phyloP scores from a whole-genome alignment of 2,329 filamentous ascomycete genomes.

The Daldinia eschscholtzii region DNA sequence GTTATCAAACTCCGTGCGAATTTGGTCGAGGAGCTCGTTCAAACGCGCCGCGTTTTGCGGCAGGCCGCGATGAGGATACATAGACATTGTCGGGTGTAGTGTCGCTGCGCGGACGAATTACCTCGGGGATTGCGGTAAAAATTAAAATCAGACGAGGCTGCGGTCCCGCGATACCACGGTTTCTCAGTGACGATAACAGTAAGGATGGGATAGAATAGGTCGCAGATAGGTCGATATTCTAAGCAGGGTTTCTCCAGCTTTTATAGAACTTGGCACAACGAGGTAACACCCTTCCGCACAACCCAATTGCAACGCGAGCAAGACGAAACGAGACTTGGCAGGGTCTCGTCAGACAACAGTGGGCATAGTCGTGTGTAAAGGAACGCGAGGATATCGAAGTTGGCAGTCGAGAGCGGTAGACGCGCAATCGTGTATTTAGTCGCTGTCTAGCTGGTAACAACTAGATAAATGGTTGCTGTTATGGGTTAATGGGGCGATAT shows the following conservation, averaged over 20 bases:
- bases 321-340: conserved; percentile 40
- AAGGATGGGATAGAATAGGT: conserved; percentile 3
- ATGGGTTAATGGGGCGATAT: conserved; percentile 18
- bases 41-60: conserved; percentile 74
- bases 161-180: conserved; percentile 22
- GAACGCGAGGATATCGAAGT: conserved; percentile 20
- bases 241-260: conserved; percentile 11
- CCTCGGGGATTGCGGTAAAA: conserved; percentile 12
- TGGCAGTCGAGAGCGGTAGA: neutral
- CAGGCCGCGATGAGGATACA: conserved; percentile 94
- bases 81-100: conserved; percentile 65
- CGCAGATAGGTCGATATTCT: conserved; percentile 18
- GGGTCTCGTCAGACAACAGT: conserved; percentile 47
- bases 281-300: conserved; percentile 33
- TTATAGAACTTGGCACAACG: conserved; percentile 18
- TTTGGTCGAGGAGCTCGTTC: conserved; percentile 90
- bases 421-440: conserved; percentile 29
- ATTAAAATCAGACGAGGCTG: conserved; percentile 13
- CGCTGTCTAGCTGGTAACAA: conserved; percentile 13
- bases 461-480: conserved; percentile 17
- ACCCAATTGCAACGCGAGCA: conserved; percentile 33
- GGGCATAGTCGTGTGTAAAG: conserved; percentile 44
- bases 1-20: conserved; percentile 90
- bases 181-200: neutral
- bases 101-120: conserved; percentile 26